A percentile compares a stretch with the other conserved stretches of the same genome.
These are phyloP conservation scores for Lactarius indigo DNA, from an alignment of 768 basidiomycete genomes.

Conservation along the genomic window DNA sequence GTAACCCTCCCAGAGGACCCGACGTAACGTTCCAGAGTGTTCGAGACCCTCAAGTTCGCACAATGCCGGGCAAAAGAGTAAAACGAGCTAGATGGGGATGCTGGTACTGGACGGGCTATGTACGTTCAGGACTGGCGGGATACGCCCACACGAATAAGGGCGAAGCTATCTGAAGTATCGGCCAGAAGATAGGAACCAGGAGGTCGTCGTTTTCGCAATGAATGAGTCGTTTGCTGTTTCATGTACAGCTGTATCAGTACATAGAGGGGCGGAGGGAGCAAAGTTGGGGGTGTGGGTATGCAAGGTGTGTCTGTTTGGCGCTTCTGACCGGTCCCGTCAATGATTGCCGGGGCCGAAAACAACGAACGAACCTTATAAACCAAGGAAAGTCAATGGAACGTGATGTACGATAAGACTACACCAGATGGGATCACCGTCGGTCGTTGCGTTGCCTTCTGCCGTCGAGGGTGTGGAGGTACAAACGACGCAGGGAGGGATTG, in stretches of 20 bases:
- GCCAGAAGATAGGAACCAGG: not conserved
- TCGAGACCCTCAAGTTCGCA: not conserved
- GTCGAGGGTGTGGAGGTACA: not conserved
- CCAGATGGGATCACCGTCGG: not conserved
- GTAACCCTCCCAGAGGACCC: not conserved
- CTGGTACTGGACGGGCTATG: not conserved
- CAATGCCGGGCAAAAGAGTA: not conserved
- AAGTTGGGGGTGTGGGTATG: not conserved
- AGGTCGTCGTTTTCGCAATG: not conserved
- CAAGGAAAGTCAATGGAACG: not conserved
- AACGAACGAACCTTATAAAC: constrained; percentile 7
- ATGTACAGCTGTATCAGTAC: not conserved
- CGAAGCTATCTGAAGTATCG: not conserved
- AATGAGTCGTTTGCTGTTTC: not conserved
- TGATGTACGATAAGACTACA: not conserved
- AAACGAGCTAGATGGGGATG: not conserved
- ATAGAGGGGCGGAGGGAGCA: not conserved
- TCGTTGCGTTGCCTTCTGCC: not conserved
- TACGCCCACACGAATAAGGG: not conserved
- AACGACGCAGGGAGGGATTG: not conserved
- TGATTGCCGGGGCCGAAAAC: not conserved
- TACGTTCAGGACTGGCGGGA: not conserved
- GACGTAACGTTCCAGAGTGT: not conserved
- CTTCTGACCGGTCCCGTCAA: not conserved
- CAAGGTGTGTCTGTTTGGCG: not conserved